Base-by-base conservation (phyloP, 148 eudicot genomes). In the Cornus kousa region DNA sequence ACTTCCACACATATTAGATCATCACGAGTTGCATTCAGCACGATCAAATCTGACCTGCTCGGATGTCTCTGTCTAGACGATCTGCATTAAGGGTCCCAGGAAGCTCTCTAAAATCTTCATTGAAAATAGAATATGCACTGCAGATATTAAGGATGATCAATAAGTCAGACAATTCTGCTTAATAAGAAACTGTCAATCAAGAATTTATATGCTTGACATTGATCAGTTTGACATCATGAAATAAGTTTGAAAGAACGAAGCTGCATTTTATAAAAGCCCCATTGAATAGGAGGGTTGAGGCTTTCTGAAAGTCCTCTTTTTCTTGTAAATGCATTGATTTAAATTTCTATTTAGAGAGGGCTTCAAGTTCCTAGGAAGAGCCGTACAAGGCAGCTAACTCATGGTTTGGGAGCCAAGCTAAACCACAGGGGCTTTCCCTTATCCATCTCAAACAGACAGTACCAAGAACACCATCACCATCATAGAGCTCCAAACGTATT, bases 51-150 rank as follows among this genome's bases (percentile, higher is more conserved):
- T 94, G 99, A 84, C 99, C 98, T 17, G 93, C 78, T 81, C 97
- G 89, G 78, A 96, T 83, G 87, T 96, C 99, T 88, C 97, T 89
- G 74, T 96, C 98, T 33, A 96, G 80, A 64, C 98, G 91, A 24
- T 94, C 99, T 68, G 99, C 99, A 70, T 96, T 94, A 22, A 91
- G 87, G 12, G 99, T 96, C 62, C 99, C 98, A 8, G 99, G 99
- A 70, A 96, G 91, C 88, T 96, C 99, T 85, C 97, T 86, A 71
- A 96, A 96, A 80, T 90, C 95, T 86, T 93, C 98, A 73, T 96
- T 96, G 85, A 96, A 96, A 86, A 96, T 89, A 23, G 99, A 96
- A 86, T 96, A 92, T 62, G 99, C 98, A 79, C 98, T 95, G 93
- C 83, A 83, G 43, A 71, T 40, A 60, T n/a, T 66, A 43, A 71